Base-by-base conservation (phyloP, 352 stramenopile species). In the Aphanomyces astaci region DNA sequence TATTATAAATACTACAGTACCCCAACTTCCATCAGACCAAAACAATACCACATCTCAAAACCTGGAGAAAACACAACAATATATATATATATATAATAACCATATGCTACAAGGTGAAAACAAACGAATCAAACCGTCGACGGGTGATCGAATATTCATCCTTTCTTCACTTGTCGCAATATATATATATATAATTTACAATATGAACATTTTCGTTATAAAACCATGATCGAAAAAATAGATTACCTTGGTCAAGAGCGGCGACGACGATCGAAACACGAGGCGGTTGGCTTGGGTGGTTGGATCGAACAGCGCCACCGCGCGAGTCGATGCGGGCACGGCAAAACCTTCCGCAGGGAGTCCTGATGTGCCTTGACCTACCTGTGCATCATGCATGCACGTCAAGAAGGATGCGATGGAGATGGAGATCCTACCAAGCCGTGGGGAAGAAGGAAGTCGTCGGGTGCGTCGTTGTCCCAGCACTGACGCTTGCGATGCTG, bases 231-330 rank as follows among this genome's bases (percentile, higher is more conserved):
- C n/a, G n/a, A n/a, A n/a, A n/a, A n/a, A n/a, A 19, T 25, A 53
- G 9, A 25, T 27, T n/a, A 59, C 51, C 51, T 10, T 7, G 9
- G 72, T 70, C 19, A 75, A 40, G 10, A 76, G 56, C 17, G 72
- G 72, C 13, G 27, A 22, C 17, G 32, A 27, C 27, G 72, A 59
- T 17, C 51, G 55, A 68, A 75, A 74, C 7, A 76, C 72, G 43
- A 76, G 54, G 22, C 43, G 30, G 19, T 70, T 36, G 22, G 65
- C 39, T 63, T 72, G 59, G 4, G 33, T 66, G 7, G 4, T 22
- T 11, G 28, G n/a, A 48, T 63, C 27, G 55, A 68, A 68, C 28
- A 68, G 15, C 13, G 62, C 62, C 19, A 51, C 5, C 19, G 62
- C 62, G n/a, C 39, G 62, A 10, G 62, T 68, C 11, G 30, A 17